Percentiles rank a stretch among this genome's conserved stretches.
These are phyloP conservation scores for Aureobasidium sp. DNA, from an alignment of 2,329 filamentous ascomycete genomes.

Conservation along the genomic window DNA sequence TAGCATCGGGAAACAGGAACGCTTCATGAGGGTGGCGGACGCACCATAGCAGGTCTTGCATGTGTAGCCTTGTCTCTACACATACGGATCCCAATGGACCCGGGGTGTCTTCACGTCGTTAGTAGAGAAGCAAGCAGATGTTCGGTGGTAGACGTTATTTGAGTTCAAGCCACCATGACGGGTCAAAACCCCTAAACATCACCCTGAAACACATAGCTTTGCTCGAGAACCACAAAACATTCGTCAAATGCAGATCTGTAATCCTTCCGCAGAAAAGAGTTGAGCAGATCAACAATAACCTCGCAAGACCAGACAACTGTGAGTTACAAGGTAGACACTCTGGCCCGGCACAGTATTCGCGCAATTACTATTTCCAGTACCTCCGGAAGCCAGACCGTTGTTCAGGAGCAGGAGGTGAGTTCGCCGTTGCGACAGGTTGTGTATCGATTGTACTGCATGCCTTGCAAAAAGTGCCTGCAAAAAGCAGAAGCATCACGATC, in stretches of 20 bases:
- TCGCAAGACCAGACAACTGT: background rate
- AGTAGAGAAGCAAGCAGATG: background rate
- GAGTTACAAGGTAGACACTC: background rate
- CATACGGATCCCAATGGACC: background rate
- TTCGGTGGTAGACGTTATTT: background rate
- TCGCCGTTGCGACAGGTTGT: slow-evolving; percentile 1
- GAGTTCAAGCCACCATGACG: background rate
- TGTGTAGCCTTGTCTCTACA: background rate
- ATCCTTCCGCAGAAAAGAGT: background rate
- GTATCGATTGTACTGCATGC: background rate
- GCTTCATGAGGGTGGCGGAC: background rate
- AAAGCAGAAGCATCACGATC: background rate
- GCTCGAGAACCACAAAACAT: background rate
- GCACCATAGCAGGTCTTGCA: background rate
- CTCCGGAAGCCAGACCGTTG: background rate
- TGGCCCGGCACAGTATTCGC: background rate
- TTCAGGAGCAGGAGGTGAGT: slow-evolving; percentile 11
- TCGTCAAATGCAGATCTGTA: background rate
- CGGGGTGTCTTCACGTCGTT: background rate
- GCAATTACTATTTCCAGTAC: background rate
- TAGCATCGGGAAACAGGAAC: background rate
- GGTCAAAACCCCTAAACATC: slow-evolving; percentile 2
- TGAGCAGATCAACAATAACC: background rate
- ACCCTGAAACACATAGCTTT: slow-evolving; percentile 5
- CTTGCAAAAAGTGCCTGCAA: background rate